Evolutionary conservation across 2,329 filamentous ascomycete species (phyloP), one percentile per base, ranked within the genome.

Genomic region (Ceratocystis harringtonii): DNA sequence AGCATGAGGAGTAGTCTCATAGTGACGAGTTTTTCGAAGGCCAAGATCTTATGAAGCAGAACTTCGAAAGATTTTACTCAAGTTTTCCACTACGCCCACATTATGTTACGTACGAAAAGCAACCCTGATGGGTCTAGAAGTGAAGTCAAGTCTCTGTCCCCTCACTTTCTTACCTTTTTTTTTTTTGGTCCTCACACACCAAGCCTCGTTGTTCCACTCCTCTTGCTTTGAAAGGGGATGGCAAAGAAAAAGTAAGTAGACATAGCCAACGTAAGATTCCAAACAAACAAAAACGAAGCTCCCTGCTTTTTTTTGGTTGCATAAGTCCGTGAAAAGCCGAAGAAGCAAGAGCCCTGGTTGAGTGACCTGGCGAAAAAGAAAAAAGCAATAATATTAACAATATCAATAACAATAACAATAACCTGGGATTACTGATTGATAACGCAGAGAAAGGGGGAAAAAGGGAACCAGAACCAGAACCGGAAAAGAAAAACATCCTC

Each of bases 21-120:
- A 3, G 48, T 22, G 48, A 19, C 48, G 25, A 25, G 6, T 22
- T 52, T 52, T 19, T 22, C 30, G 8, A 17, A 36, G 17, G 55
- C n/a, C 55, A 36, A 30, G 55, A 5, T 58, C 32, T 36, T 32
- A 36, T 19, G 30, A 25, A 58, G 55, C 25, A 30, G 28, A 58
- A 10, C 15, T 10, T 25, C 7, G 22, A 12, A 12, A 58, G 28
- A n/a, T n/a, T 32, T 50, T n/a, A 50, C 48, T 52, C 10, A 58
- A 30, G 8, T n/a, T 32, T 52, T 28, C 5, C 19, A 28, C 55
- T n/a, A 5, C 22, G 10, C 7, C 30, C n/a, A 58, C 17, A 58
- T 32, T n/a, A 32, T 58, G 17, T 58, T 58, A 58, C 55, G 55
- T 58, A 58, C 55, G n/a, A n/a, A 30, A 58, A 32, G 55, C 15